These are phyloP conservation scores for Shiraia sp. DNA, from an alignment of 2,329 filamentous ascomycete species.

Conservation along the genomic window DNA sequence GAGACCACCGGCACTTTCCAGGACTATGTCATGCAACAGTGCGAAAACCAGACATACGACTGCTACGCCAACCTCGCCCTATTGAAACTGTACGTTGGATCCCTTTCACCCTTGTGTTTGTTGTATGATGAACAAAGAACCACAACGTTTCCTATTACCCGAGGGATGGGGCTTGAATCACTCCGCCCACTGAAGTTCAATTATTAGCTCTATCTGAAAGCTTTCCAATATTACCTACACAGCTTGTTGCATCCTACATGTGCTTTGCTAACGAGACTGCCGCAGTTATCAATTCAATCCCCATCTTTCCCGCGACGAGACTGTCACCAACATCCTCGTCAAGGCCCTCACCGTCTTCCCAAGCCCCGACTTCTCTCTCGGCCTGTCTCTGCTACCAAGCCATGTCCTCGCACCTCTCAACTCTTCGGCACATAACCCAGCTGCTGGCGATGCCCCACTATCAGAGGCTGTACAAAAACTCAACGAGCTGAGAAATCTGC, in stretches of 20 bases:
- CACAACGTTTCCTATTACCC: conserved; percentile 99
- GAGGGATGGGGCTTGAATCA: conserved; percentile 66
- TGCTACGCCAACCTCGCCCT: conserved; percentile 96
- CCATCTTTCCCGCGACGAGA: conserved; percentile 93
- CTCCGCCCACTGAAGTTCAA: conserved; percentile 67
- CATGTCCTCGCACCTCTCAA: conserved; percentile 69
- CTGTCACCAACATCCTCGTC: conserved; percentile 98
- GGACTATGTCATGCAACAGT: conserved; percentile 92
- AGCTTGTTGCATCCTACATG: not conserved
- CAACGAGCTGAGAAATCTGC: conserved; percentile 78
- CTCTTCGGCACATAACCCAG: conserved; percentile 52
- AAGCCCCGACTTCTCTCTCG: conserved; percentile 90
- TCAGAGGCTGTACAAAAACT: conserved; percentile 91
- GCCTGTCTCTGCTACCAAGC: conserved; percentile 89
- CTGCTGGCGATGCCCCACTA: conserved; percentile 68
- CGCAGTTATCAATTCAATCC: conserved; percentile 98
- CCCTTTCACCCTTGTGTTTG: conserved; percentile 9
- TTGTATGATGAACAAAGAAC: conserved; percentile 71
- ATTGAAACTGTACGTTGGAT: conserved; percentile 84
- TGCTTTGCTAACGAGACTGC: conserved; percentile 15
- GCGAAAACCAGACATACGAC: conserved; percentile 92
- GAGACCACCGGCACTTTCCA: conserved; percentile 94
- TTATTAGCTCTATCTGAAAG: conserved; percentile 77
- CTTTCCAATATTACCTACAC: conserved; percentile 7
- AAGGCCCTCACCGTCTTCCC: conserved; percentile 98